A percentile compares a stretch with the other conserved stretches of the same genome.
These are phyloP conservation scores for Remersonia thermophila DNA, from an alignment of 2,329 filamentous ascomycete species.

Conservation along the genomic window DNA sequence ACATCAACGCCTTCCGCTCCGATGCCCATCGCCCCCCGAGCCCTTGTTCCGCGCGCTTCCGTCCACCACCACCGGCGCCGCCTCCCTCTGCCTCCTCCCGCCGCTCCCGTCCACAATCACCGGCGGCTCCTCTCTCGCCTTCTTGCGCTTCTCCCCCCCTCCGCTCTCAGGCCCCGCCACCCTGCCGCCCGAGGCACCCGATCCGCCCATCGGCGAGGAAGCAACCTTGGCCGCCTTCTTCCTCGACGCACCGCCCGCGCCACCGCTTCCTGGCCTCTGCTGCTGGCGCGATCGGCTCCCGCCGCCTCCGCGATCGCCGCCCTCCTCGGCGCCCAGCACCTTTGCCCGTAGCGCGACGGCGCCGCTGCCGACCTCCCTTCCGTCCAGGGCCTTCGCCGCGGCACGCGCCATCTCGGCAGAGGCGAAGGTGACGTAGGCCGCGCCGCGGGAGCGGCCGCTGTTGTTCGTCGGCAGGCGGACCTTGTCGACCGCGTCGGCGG, in stretches of 20 bases:
- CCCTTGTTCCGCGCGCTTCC: neutral
- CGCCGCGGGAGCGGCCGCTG: slow-evolving; percentile 5
- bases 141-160: neutral
- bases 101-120: slow-evolving; percentile 11
- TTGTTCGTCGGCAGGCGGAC: slow-evolving; percentile 5
- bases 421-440: slow-evolving; percentile 8
- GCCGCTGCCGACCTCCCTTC: neutral
- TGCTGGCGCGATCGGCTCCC: too few relatives aligned
- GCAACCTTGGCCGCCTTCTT: too few relatives aligned
- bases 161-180: too few relatives aligned
- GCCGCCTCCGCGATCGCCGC: neutral
- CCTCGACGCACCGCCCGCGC: too few relatives aligned
- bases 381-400: slow-evolving; percentile 3
- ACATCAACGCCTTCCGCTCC: neutral
- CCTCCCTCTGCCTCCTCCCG: slow-evolving; percentile 1
- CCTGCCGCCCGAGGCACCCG: too few relatives aligned
- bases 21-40: too few relatives aligned
- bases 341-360: neutral
- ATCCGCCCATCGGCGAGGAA: too few relatives aligned
- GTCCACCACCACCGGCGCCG: slow-evolving; percentile 6
- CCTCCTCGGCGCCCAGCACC: too few relatives aligned
- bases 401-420: slow-evolving; percentile 2
- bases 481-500: slow-evolving; percentile 5
- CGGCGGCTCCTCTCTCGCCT: slow-evolving; percentile 6
- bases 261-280: too few relatives aligned